Evolutionary conservation across 768 basidiomycete species (phyloP), one percentile per base, ranked within the genome.

Genomic region (Tulasnella sp.): DNA sequence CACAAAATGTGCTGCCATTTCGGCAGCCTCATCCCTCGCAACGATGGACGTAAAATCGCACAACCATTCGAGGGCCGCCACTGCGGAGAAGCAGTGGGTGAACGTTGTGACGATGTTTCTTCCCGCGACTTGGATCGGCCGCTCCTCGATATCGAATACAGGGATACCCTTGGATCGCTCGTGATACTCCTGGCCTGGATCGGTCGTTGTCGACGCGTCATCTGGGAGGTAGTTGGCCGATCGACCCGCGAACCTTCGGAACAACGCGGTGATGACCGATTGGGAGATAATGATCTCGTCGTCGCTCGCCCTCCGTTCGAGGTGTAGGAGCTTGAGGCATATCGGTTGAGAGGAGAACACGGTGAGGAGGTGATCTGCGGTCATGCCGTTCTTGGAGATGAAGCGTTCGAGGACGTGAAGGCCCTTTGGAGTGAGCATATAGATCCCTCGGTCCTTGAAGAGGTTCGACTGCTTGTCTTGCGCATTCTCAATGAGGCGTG

Each of bases 321-420:
- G 85, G 72, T 99, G 94, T 9, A 99, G 82, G 5, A 98, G 80
- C 72, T 97, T 96, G 78, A 97, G 88, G 73, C 91, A 93, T 65
- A 99, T 97, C 31, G 94, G 92, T 68, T 96, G 92, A 0, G 87
- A 78, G 15, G 81, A 79, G 70, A 98, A 99, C 46, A 97, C 87
- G 53, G 79, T 81, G 63, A 91, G 81, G 19, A 98, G 81, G 70
- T 92, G 85, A 72, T 96, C 91, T 44, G 91, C 85, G 64, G 85
- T 90, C 75, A 99, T 97, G 66, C 96, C 96, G 70, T 99, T 98
- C 78, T 94, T 97, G 71, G 85, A 87, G 76, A 98, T 96, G 78
- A 99, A 99, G n/a, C 96, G 85, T 69, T 99, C 96, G 63, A 99
- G 83, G 66, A 99, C 89, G 67, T 99, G 96, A 53, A 98, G 84